Percentiles rank a stretch among this genome's conserved stretches.
Conservation (phyloP, 2,329 filamentous ascomycete species). For the Arthrobotrys sphaeroides region DNA sequence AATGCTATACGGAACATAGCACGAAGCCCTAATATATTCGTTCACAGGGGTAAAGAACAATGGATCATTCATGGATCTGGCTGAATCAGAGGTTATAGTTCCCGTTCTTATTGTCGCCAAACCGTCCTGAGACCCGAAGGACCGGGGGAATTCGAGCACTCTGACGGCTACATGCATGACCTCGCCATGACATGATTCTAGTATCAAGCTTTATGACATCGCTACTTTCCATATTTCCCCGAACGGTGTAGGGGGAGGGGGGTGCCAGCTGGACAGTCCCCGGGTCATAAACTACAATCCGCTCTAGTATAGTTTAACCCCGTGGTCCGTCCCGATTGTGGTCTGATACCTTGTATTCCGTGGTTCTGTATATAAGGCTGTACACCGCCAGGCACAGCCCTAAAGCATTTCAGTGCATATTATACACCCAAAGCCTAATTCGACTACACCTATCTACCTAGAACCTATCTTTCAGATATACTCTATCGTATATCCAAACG, state of each 20-base stretch:
- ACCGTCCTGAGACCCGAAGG: conserved; percentile 4
- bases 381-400: conserved; percentile 26
- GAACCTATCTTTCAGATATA: conserved; percentile 20
- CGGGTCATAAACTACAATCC: conserved; percentile 10
- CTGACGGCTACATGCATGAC: conserved; percentile 36
- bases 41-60: conserved; percentile 24
- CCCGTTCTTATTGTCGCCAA: conserved; percentile 16
- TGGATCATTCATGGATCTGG: background rate
- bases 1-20: background rate
- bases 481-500: conserved; percentile 12
- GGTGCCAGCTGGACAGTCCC: conserved; percentile 23
- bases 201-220: conserved; percentile 46
- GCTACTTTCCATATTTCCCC: conserved; percentile 31
- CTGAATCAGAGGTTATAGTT: conserved; percentile 4
- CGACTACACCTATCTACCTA: conserved; percentile 34
- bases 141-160: conserved; percentile 1
- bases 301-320: conserved; percentile 25
- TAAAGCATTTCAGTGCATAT: conserved; percentile 44
- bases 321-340: conserved; percentile 41
- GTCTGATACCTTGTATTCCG: conserved; percentile 42
- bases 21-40: conserved; percentile 28
- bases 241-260: conserved; percentile 29
- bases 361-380: conserved; percentile 53
- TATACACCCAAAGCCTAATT: conserved; percentile 52
- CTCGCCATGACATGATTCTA: conserved; percentile 53